Conservation (phyloP, 1,139 yeast genomes). For the Scheffersomyces segobiensis region DNA sequence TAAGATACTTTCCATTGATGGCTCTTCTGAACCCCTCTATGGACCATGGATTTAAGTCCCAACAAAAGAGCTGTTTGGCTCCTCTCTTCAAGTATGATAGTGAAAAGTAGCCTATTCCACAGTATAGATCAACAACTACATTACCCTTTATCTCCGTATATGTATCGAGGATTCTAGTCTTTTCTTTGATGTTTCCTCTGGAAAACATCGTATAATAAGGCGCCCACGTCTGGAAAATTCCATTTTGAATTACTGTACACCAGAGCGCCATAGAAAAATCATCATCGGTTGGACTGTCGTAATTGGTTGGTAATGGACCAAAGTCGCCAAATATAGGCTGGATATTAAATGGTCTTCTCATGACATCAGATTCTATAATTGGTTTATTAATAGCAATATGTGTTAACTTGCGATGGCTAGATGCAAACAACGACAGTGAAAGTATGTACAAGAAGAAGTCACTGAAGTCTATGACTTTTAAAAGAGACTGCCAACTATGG, state of each 20-base stretch:
- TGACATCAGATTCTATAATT: constrained; percentile 52
- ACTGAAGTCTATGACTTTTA: constrained; percentile 11
- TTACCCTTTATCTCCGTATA: constrained; percentile 24
- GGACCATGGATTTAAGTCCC: constrained; percentile 90
- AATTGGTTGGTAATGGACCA: constrained; percentile 43
- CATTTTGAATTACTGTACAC: constrained; percentile 73
- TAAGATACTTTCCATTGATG: constrained; percentile 47
- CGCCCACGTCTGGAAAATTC: constrained; percentile 79
- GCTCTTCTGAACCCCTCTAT: constrained; percentile 68
- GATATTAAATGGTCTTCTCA: constrained; percentile 65
- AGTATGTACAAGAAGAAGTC: constrained; percentile 27
- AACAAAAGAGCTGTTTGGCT: constrained; percentile 60
- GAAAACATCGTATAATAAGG: constrained; percentile 87
- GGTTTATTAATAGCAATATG: constrained; percentile 77
- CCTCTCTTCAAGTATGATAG: constrained; percentile 61
- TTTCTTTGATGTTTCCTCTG: constrained; percentile 85
- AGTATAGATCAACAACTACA: constrained; percentile 67
- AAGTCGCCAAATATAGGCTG: constrained; percentile 66
- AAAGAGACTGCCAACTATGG: constrained; percentile 30
- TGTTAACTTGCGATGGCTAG: constrained; percentile 27
- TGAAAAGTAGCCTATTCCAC: constrained; percentile 87
- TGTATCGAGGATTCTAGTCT: constrained; percentile 56
- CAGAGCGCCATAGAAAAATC: constrained; percentile 63
- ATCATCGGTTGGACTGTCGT: constrained; percentile 36
- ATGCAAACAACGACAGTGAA: constrained; percentile 10